Evolutionary conservation across 345 rosid species (phyloP).

Genomic region (Euphorbia peplus): DNA sequence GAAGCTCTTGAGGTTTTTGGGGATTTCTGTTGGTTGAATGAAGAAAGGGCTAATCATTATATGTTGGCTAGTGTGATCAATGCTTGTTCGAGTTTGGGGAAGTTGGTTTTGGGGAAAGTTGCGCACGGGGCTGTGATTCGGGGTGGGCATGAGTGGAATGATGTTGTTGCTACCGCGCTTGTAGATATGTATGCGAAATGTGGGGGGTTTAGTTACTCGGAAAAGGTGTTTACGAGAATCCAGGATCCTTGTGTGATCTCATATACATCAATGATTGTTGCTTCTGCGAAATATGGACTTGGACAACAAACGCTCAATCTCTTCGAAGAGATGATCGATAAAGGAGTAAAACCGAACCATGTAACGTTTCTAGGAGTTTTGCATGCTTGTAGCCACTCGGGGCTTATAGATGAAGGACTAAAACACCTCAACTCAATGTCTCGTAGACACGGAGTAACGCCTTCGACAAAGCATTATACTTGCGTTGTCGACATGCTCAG

Average conservation of each 20-base stretch:
- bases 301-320: slow-evolving; percentile 43
- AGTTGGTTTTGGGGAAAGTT: slow-evolving; percentile 51
- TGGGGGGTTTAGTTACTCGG: slow-evolving; percentile 53
- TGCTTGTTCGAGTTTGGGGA: slow-evolving; percentile 71
- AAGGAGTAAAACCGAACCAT: slow-evolving; percentile 58
- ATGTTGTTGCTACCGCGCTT: slow-evolving; percentile 59
- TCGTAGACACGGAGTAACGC: slow-evolving; percentile 43
- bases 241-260: slow-evolving; percentile 50
- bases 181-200: slow-evolving; percentile 88
- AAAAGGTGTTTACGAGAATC: slow-evolving; percentile 50
- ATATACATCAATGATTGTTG: slow-evolving; percentile 71
- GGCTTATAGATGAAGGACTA: slow-evolving; percentile 64
- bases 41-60: slow-evolving; percentile 47
- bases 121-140: slow-evolving; percentile 63
- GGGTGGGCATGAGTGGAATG: slow-evolving; percentile 38
- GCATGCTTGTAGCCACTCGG: slow-evolving; percentile 85
- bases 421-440: slow-evolving; percentile 48
- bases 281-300: slow-evolving; percentile 55
- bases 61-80: slow-evolving; percentile 68
- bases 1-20: slow-evolving; percentile 63
- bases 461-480: slow-evolving; percentile 60
- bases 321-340: slow-evolving; percentile 52
- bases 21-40: slow-evolving; percentile 32
- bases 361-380: slow-evolving; percentile 65
- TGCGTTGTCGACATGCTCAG: slow-evolving; percentile 84